These are phyloP conservation scores for Ettlia oleoabundans DNA, from an alignment of 139 green algal species.

Conservation along the genomic window DNA sequence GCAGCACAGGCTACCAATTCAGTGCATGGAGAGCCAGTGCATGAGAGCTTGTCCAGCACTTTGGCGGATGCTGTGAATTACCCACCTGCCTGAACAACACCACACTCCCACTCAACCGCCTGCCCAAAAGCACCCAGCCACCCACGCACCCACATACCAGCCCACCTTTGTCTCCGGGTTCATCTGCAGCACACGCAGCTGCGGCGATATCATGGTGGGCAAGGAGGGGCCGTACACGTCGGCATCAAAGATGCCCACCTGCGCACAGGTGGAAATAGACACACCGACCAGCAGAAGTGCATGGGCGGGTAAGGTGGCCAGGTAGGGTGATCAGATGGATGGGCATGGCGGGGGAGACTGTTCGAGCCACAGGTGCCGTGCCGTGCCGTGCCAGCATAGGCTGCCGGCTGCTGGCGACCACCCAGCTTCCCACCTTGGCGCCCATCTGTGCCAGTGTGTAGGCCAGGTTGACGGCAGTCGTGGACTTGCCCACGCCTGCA, in stretches of 20 bases:
- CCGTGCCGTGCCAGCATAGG: too few species aligned
- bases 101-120: background rate
- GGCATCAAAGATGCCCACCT: conserved; percentile 97
- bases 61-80: too few species aligned
- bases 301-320: background rate
- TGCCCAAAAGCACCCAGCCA: background rate
- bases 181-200: conserved; percentile 82
- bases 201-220: conserved; percentile 94
- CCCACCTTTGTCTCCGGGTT: conserved; percentile 72
- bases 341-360: background rate
- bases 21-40: background rate
- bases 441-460: conserved; percentile 83
- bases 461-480: conserved; percentile 95
- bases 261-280: conserved; percentile 9
- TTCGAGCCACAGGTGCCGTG: background rate
- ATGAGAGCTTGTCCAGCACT: too few species aligned
- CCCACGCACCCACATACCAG: background rate
- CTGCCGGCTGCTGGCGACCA: too few species aligned
- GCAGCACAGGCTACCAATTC: too few species aligned
- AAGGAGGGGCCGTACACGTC: conserved; percentile 97
- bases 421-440: too few species aligned
- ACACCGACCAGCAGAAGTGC: too few species aligned
- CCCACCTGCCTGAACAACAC: too few species aligned
- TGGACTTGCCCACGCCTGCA: conserved; percentile 95
- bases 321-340: background rate